Conservation (phyloP, 768 basidiomycete genomes). For the Dictyophora rubrovolvata region DNA sequence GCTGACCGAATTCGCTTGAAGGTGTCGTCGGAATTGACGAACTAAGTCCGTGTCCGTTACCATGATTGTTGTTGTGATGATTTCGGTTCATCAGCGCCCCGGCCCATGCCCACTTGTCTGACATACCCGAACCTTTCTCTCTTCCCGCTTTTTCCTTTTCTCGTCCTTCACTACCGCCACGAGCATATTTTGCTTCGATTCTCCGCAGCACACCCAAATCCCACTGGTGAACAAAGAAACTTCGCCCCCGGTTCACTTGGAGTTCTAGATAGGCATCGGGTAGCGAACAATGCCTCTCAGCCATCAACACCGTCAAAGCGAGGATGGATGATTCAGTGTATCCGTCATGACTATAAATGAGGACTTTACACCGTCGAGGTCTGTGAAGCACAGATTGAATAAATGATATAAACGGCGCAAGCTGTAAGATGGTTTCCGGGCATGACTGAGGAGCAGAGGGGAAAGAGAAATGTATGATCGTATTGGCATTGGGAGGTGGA, state of each 20-base stretch:
- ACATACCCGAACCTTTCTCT: conserved; percentile 5
- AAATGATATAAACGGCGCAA: conserved; percentile 58
- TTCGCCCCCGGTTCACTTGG: conserved; percentile 62
- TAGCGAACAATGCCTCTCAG: conserved; percentile 48
- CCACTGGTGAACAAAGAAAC: conserved; percentile 84
- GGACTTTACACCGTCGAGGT: conserved; percentile 53
- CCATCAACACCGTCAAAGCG: conserved; percentile 83
- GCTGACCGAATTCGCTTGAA: neutral
- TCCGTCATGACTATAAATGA: conserved; percentile 77
- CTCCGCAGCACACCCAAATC: conserved; percentile 67
- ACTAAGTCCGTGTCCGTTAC: neutral
- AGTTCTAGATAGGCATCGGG: conserved; percentile 91
- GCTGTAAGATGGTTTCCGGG: conserved; percentile 39
- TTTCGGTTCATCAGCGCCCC: conserved; percentile 12
- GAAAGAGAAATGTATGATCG: conserved; percentile 67
- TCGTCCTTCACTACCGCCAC: conserved; percentile 19
- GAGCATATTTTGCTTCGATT: conserved; percentile 44
- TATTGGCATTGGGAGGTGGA: conserved; percentile 61
- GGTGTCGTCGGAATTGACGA: neutral
- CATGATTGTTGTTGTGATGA: conserved; percentile 5
- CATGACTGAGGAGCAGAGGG: conserved; percentile 55
- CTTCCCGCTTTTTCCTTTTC: conserved; percentile 20
- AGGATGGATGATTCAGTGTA: conserved; percentile 90
- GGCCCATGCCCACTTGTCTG: conserved; percentile 14
- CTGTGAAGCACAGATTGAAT: conserved; percentile 37